Conservation (phyloP, 495 filamentous ascomycete genomes). For the Glutinoglossum americanum region DNA sequence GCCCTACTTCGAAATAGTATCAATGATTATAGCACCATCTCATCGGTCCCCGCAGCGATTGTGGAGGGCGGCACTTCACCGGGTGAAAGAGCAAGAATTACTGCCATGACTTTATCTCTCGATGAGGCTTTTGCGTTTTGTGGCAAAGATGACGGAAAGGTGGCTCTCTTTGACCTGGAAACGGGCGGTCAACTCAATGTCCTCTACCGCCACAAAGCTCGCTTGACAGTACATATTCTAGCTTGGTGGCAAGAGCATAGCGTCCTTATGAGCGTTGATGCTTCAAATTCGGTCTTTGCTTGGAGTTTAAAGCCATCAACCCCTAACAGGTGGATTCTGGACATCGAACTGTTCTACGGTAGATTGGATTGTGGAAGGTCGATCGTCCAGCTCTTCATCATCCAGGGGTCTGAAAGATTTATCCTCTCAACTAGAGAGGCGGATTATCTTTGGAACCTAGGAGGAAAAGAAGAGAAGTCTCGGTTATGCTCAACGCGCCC, state of each 20-base stretch:
- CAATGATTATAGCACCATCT: not conserved
- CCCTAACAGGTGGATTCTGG: not conserved
- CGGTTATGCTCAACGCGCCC: not conserved
- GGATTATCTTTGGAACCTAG: not conserved
- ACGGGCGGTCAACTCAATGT: no score
- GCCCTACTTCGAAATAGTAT: not conserved
- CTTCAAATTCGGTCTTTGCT: not conserved
- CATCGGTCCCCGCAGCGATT: no score
- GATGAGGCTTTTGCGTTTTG: no score
- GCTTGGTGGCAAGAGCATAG: not conserved
- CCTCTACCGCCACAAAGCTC: constrained; percentile 8
- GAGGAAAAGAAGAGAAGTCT: not conserved
- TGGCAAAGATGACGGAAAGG: no score
- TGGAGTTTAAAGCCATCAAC: not conserved
- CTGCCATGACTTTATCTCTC: no score
- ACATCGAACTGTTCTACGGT: not conserved
- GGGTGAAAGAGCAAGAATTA: no score
- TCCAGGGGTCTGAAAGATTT: not conserved
- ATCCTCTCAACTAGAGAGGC: not conserved
- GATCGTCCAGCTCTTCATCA: not conserved
- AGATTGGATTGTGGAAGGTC: not conserved
- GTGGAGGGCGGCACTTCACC: no score
- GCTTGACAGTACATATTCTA: not conserved
- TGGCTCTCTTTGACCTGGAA: no score
- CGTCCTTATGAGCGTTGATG: not conserved